Base-by-base conservation (phyloP, 1,284 basidiomycete species). In the Coniophora puteana region DNA sequence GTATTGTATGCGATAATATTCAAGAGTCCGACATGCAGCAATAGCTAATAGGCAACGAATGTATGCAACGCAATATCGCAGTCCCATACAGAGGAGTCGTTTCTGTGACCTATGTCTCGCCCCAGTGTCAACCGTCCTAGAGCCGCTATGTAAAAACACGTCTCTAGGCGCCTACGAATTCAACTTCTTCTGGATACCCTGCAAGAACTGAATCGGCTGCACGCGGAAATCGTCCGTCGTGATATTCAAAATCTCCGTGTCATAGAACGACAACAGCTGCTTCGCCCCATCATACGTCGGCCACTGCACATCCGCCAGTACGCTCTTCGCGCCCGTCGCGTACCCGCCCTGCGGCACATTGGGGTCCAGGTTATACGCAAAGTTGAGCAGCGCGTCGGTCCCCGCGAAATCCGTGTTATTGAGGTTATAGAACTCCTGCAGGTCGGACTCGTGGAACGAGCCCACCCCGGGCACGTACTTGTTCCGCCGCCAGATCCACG, bases 261-360 rank as follows among this genome's bases (percentile, higher is more conserved):
- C 53, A 29, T 41, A 33, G 14, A 54, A 50, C 3, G 48, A 49
- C 31, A 54, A 17, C 4, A 52, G 31, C 4, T n/a, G n/a, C n/a
- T n/a, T n/a, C n/a, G n/a, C n/a, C n/a, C n/a, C n/a, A n/a, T n/a
- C n/a, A n/a, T n/a, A n/a, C n/a, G n/a, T n/a, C n/a, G n/a, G n/a
- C n/a, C 26, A 27, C 10, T 27, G 26, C 26, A 27, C 14, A 27
- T 27, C 10, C 26, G 26, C 26, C n/a, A n/a, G n/a, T n/a, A n/a
- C n/a, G n/a, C n/a, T n/a, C n/a, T n/a, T 35, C 17, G 36, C 28
- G 3, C 27, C 35, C 14, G 27, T 22, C n/a, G 38, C 29, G n/a
- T 37, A 31, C 4, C 41, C 36, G 5, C 22, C 21, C 7, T 18
- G 17, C 5, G 35, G 36, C n/a, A 18, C 26, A 20, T 43, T 43